These are phyloP conservation scores for Boletus coccyginus DNA, from an alignment of 768 basidiomycete genomes.

Conservation along the genomic window DNA sequence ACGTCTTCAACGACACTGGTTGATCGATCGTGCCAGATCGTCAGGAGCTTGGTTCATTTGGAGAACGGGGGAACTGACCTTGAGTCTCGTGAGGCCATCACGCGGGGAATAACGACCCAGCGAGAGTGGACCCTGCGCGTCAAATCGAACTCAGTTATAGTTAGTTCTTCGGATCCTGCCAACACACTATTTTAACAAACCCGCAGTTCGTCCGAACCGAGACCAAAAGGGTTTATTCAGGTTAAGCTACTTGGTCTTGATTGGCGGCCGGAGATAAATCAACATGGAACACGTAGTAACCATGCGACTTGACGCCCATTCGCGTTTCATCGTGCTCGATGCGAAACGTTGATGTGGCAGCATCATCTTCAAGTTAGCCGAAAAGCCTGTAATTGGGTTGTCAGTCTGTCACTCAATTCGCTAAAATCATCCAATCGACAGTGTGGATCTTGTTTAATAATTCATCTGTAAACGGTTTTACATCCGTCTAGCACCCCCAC, in stretches of 20 bases:
- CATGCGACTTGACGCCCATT: no score
- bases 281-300: background rate
- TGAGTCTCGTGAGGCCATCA: background rate
- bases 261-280: background rate
- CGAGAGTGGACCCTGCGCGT: background rate
- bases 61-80: slow-evolving; percentile 2
- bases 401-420: no score
- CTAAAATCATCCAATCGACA: background rate
- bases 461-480: background rate
- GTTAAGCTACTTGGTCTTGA: background rate
- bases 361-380: no score
- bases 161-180: background rate
- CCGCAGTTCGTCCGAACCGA: background rate
- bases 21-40: background rate
- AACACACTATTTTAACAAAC: background rate
- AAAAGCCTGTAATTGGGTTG: no score
- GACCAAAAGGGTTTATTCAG: background rate
- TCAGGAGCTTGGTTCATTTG: background rate
- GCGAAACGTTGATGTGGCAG: no score
- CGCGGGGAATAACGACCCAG: background rate
- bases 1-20: background rate
- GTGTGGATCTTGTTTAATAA: background rate
- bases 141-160: background rate
- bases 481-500: background rate
- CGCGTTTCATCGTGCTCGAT: background rate